Conservation (phyloP, 2,329 filamentous ascomycete genomes). For the Berkeleyomyces rouxiae region DNA sequence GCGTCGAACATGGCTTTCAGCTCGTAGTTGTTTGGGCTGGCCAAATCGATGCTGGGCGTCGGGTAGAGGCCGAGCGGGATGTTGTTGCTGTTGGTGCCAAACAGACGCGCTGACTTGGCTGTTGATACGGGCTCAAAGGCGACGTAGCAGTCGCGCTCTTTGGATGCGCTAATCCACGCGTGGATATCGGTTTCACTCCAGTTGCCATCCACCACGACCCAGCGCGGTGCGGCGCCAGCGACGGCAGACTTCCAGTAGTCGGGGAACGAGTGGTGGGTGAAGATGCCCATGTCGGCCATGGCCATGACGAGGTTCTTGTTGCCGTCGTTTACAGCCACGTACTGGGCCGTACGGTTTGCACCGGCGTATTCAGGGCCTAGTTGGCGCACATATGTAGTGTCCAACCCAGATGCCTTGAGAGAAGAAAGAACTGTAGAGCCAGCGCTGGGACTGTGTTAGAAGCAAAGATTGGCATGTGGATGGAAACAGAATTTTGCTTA, state of each 20-base stretch:
- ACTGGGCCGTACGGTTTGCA: slow-evolving; percentile 64
- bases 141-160: slow-evolving; percentile 38
- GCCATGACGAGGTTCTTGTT: slow-evolving; percentile 75
- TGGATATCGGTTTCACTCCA: slow-evolving; percentile 53
- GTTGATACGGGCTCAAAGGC: slow-evolving; percentile 83
- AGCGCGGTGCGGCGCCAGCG: slow-evolving; percentile 42
- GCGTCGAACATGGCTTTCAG: slow-evolving; percentile 60
- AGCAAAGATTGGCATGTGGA: not conserved
- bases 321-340: slow-evolving; percentile 73
- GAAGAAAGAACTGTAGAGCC: slow-evolving; percentile 56
- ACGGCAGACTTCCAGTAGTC: slow-evolving; percentile 45
- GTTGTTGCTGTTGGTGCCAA: slow-evolving; percentile 27
- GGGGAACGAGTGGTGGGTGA: slow-evolving; percentile 39
- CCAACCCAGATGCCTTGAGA: slow-evolving; percentile 47
- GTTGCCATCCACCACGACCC: slow-evolving; percentile 76
- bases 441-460: slow-evolving; percentile 30
- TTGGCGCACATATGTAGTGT: slow-evolving; percentile 43
- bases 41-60: slow-evolving; percentile 48
- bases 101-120: slow-evolving; percentile 58
- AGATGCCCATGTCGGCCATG: slow-evolving; percentile 89
- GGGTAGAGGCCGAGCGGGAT: slow-evolving; percentile 38
- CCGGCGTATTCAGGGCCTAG: slow-evolving; percentile 32
- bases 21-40: slow-evolving; percentile 72
- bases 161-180: slow-evolving; percentile 49
- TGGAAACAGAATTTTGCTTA: slow-evolving; percentile 22